A percentile compares a stretch with the other conserved stretches of the same genome.
Evolutionary conservation across 306 rosid genomes (phyloP).

Genomic region (Acmispon strigosus): DNA sequence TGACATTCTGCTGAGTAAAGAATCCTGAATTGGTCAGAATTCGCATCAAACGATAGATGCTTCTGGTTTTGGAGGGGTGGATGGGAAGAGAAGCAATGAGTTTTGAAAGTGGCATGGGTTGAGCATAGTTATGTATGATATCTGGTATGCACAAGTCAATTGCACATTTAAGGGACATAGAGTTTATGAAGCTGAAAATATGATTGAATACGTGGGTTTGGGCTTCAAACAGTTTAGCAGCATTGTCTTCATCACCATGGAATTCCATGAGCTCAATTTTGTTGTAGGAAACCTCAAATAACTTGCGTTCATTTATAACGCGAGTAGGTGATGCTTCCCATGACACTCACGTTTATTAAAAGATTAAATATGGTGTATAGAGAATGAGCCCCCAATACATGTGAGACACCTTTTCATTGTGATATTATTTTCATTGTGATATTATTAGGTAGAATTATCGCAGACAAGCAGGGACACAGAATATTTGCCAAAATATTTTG

Average conservation of each 20-base stretch:
- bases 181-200: constrained; percentile 30
- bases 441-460: too few species aligned
- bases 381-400: too few species aligned
- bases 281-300: neutral
- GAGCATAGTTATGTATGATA: constrained; percentile 31
- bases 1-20: constrained; percentile 20
- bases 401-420: too few species aligned
- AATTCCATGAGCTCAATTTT: neutral
- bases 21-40: constrained; percentile 38
- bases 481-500: too few species aligned
- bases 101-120: constrained; percentile 42
- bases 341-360: too few species aligned
- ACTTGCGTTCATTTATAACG: too few species aligned
- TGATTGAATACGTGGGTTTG: constrained; percentile 38
- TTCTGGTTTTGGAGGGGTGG: constrained; percentile 24
- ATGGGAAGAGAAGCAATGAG: constrained; percentile 33
- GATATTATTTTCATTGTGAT: too few species aligned
- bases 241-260: neutral
- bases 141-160: constrained; percentile 31
- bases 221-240: constrained; percentile 17
- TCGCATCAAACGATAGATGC: constrained; percentile 42
- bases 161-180: constrained; percentile 47
- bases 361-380: too few species aligned
- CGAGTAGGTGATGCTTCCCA: too few species aligned
- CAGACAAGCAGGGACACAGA: too few species aligned